A percentile compares a stretch with the other conserved stretches of the same genome.
Evolutionary conservation across 2,329 filamentous ascomycete genomes (phyloP).

Genomic region (Paraphoma sp.): DNA sequence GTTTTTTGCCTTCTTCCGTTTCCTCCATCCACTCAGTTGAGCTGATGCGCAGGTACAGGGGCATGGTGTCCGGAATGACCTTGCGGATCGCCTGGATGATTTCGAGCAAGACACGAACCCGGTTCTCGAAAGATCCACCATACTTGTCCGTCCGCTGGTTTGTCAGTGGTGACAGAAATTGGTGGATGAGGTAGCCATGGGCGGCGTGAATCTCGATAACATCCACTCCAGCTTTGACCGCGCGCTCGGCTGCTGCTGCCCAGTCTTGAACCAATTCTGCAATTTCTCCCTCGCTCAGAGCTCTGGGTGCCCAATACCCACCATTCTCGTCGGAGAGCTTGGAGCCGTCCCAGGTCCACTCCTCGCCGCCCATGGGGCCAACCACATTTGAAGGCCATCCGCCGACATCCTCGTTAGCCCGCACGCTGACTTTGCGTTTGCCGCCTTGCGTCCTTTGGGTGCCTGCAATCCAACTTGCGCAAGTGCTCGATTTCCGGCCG

Average conservation of each 20-base stretch:
- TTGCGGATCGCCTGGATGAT: conserved; percentile 47
- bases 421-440: conserved; percentile 35
- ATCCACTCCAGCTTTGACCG: conserved; percentile 45
- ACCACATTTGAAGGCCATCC: conserved; percentile 47
- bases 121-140: conserved; percentile 51
- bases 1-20: conserved; percentile 34
- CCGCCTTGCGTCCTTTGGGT: conserved; percentile 19
- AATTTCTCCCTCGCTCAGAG: conserved; percentile 49
- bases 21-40: conserved; percentile 48
- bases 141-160: conserved; percentile 53
- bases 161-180: conserved; percentile 50
- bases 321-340: conserved; percentile 34
- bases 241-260: conserved; percentile 45
- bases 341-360: conserved; percentile 49
- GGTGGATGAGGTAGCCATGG: conserved; percentile 52
- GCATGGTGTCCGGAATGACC: conserved; percentile 43
- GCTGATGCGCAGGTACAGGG: conserved; percentile 45
- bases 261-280: conserved; percentile 48
- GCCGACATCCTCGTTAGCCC: conserved; percentile 34
- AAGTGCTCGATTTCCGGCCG: conserved; percentile 43
- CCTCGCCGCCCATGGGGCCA: conserved; percentile 46
- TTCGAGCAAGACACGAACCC: conserved; percentile 49
- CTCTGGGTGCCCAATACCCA: conserved; percentile 47
- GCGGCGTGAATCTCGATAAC: conserved; percentile 53
- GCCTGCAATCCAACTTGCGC: conserved; percentile 38